Base-by-base conservation (phyloP, 1,284 basidiomycete species). In the Filobasidium uniguttulatum region DNA sequence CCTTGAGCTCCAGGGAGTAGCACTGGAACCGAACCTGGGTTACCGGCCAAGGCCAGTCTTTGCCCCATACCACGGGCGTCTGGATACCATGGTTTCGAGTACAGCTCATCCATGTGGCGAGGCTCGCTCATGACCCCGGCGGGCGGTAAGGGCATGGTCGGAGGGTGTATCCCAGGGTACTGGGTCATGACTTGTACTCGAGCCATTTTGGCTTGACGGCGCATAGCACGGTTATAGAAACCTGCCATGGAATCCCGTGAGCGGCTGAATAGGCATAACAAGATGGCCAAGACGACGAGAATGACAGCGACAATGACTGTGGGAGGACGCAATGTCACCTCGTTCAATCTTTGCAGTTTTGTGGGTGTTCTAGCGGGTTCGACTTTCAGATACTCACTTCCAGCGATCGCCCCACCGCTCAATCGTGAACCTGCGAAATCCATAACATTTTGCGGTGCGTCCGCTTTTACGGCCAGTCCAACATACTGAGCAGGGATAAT, bases 281-380 rank as follows among this genome's bases (percentile, higher is more conserved):
- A 26, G 23, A 20, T 20, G 40, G 29, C 22, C 9, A 43, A 15
- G 22, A 43, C 9, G 19, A 6, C 40, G 26, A 26, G 14, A 6
- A 43, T 29, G 40, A 43, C 14, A 14, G 25, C 40, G 26, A 43
- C 29, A 15, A 43, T 43, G 40, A 43, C 40, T 43, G 26, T 33
- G 31, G 9, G n/a, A 33, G 31, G 31, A 10, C 31, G n/a, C 10
- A 9, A n/a, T 33, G 31, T 10, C 9, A 33, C n/a, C 9, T 33
- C 31, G n/a, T 9, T 33, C n/a, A 9, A 9, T 9, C 9, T 9
- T 33, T 9, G n/a, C n/a, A 9, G 31, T 9, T 9, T 9, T 33
- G n/a, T 9, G 31, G 9, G 31, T 9, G 31, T 33, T n/a, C 9
- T 9, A 33, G n/a, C n/a, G 31, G 31, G 31, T 9, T 33, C n/a